Evolutionary conservation across 305 asterid genomes (phyloP), one percentile per base, ranked within the genome.

Genomic region (Fraxinus greggii): DNA sequence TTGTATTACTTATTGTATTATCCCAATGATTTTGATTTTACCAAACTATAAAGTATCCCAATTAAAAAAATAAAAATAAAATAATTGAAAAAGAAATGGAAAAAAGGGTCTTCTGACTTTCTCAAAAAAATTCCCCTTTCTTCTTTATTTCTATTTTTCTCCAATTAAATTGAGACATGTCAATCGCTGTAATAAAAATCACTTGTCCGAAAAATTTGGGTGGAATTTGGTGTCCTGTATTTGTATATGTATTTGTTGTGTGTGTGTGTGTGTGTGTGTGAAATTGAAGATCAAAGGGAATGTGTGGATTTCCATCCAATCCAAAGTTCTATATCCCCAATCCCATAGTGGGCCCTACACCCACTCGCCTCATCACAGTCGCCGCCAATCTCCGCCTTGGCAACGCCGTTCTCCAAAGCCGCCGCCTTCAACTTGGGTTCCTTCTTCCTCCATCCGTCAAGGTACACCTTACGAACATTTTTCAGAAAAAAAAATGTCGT

Each of bases 321-420:
- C 85, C 90, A 74, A 88, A 87, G 12, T 65, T 83, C 78, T 83
- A 91, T 19, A 21, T 84, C 82, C 86, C 86, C 75, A 35, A 78
- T 32, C 73, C 88, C 56, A 19, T 79, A 35, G 83, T 79, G 76
- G 88, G 84, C 15, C 85, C 90, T 80, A 69, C 89, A 2, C 80
- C 91, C 78, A 80, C 85, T 86, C 88, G 84, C 81, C 77, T 86
- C 84, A 70, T 77, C 77, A 73, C 92, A 4, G 59, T 48, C 87
- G 56, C 87, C 87, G 87, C 96, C 85, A 84, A 89, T 76, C 90
- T 89, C 92, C 97, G 94, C 89, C 86, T 90, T 24, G 78, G 88
- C 79, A 76, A 84, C 86, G 82, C 82, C 23, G 36, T 69, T 9
- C 23, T 5, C 85, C 84, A 89, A 80, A 92, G 82, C 89, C 90